Percentiles rank a stretch among this genome's conserved stretches.
phyloP scores from a whole-genome alignment of 352 stramenopile species.

The Phytophthora hybrid region DNA sequence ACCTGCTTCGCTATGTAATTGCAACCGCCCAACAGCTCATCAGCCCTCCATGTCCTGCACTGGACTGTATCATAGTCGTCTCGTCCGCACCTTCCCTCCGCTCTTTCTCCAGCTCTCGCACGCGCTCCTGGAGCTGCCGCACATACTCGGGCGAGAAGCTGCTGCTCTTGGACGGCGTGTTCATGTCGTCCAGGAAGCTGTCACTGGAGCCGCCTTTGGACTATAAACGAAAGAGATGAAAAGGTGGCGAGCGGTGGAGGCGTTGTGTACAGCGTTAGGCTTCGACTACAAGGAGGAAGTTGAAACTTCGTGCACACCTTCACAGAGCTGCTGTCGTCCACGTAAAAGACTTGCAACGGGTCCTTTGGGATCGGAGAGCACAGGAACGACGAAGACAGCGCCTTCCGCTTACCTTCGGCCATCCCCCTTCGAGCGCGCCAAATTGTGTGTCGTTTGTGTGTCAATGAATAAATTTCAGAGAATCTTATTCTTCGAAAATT shows the following conservation, averaged over 20 bases:
- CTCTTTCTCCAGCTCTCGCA: constrained; percentile 43
- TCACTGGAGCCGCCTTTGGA: constrained; percentile 25
- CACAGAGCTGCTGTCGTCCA: constrained; percentile 45
- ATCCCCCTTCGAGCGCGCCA: constrained; percentile 24
- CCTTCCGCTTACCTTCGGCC: constrained; percentile 41
- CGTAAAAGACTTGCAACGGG: constrained; percentile 64
- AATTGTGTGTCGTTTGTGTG: neutral
- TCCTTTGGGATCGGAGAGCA: constrained; percentile 76
- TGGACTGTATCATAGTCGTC: neutral
- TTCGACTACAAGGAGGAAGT: neutral
- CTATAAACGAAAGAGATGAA: constrained; percentile 17
- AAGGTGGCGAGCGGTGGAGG: neutral
- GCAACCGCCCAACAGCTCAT: constrained; percentile 1
- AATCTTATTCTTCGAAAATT: too few species aligned
- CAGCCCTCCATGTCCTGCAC: neutral
- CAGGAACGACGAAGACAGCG: constrained; percentile 59
- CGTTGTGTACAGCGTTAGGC: neutral
- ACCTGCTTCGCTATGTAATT: constrained; percentile 38
- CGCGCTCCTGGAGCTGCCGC: constrained; percentile 44
- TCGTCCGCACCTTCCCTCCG: constrained; percentile 42
- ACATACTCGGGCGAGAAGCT: constrained; percentile 28
- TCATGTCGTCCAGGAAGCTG: constrained; percentile 54
- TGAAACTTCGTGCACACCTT: constrained; percentile 15
- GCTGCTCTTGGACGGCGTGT: constrained; percentile 33
- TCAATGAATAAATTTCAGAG: neutral